Percentiles rank a stretch among this genome's conserved stretches.
These are phyloP conservation scores for Euptelea pleiosperma DNA, from an alignment of 164 flowering plant genomes.

Conservation along the genomic window DNA sequence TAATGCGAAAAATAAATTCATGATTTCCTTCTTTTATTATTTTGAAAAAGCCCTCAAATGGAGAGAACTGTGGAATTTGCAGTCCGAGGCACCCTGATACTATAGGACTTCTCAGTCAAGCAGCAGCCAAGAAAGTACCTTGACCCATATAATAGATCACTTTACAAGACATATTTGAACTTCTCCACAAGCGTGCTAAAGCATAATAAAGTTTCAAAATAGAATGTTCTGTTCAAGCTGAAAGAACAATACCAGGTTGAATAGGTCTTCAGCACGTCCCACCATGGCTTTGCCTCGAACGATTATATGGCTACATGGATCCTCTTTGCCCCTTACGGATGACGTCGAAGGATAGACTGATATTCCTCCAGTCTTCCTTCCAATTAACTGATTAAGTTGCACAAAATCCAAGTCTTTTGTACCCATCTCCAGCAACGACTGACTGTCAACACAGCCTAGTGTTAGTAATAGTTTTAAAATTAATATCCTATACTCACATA, in stretches of 20 bases:
- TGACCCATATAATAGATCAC: neutral
- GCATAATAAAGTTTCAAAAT: neutral
- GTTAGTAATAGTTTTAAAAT: neutral
- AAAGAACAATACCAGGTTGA: constrained; percentile 63
- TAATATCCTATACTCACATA: neutral
- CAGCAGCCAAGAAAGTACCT: neutral
- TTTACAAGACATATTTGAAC: neutral
- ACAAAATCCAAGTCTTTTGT: constrained; percentile 91
- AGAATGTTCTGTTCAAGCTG: neutral
- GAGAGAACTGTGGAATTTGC: too few species aligned
- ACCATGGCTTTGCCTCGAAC: constrained; percentile 98
- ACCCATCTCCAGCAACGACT: constrained; percentile 98
- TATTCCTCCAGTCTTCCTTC: constrained; percentile 98
- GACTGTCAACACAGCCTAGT: constrained; percentile 47
- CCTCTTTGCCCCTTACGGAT: constrained; percentile 63
- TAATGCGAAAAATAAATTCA: too few species aligned
- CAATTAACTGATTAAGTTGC: constrained; percentile 94
- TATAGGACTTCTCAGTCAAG: too few species aligned
- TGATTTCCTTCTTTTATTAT: too few species aligned
- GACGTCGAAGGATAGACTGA: constrained; percentile 93
- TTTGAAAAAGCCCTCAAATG: too few species aligned
- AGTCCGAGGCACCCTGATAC: too few species aligned
- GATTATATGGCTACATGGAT: constrained; percentile 74
- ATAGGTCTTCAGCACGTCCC: constrained; percentile 77
- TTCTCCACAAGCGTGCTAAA: neutral